These are phyloP conservation scores for Castanea mollissima DNA, from an alignment of 306 rosid species.

Conservation along the genomic window DNA sequence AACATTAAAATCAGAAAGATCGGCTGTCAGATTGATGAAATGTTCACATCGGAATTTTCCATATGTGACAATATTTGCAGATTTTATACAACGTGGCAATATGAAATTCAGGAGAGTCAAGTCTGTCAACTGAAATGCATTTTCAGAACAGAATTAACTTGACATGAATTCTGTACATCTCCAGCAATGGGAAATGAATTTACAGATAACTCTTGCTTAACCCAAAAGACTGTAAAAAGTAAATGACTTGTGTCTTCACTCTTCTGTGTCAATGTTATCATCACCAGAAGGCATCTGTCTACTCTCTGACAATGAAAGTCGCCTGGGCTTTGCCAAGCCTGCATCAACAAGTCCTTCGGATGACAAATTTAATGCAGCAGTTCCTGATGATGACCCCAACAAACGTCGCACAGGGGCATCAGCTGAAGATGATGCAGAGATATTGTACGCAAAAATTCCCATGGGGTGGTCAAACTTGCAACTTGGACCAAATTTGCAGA, in stretches of 20 bases:
- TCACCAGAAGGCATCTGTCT: conserved; percentile 78
- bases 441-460: conserved; percentile 79
- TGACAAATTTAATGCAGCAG: conserved; percentile 74
- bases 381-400: conserved; percentile 73
- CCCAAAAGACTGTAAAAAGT: conserved; percentile 60
- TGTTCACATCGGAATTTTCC: conserved; percentile 74
- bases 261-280: conserved; percentile 69
- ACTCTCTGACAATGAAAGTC: conserved; percentile 78
- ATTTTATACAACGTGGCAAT: conserved; percentile 73
- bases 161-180: conserved; percentile 75
- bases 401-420: conserved; percentile 63
- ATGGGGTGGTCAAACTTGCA: conserved; percentile 99
- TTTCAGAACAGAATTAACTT: conserved; percentile 57
- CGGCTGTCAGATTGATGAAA: conserved; percentile 48
- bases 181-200: conserved; percentile 73
- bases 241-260: conserved; percentile 53
- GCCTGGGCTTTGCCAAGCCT: conserved; percentile 63
- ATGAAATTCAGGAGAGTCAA: conserved; percentile 62
- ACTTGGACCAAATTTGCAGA: conserved; percentile 98
- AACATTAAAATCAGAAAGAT: conserved; percentile 32
- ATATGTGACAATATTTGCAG: conserved; percentile 69
- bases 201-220: conserved; percentile 72
- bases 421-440: conserved; percentile 58
- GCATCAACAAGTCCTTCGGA: conserved; percentile 79
- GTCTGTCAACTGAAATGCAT: conserved; percentile 56